Base-by-base conservation (phyloP, 2,329 filamentous ascomycete species). In the Alternaria sp. region DNA sequence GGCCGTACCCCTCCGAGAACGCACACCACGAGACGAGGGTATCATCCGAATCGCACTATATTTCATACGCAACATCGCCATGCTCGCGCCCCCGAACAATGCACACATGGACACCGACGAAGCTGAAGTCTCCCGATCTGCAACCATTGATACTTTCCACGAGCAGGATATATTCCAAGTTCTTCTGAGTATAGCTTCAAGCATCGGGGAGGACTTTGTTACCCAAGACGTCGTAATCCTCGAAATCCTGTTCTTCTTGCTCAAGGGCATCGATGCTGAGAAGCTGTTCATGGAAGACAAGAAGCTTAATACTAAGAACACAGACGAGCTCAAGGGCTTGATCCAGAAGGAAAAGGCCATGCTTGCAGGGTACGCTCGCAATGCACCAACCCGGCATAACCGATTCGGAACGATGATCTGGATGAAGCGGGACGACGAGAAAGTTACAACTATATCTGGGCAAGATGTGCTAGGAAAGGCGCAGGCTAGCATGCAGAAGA, bases 341-440 rank as follows among this genome's bases (percentile, higher is more conserved):
- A 88, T 97, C 79, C 88, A 87, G 57, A 93, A 96, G 74, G 96
- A 99, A 80, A 89, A 90, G 3, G 88, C 90, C n/a, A 92, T 97
- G 89, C 85, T 93, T 58, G 89, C 90, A 71, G 87, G 90, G 52
- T 91, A 93, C 72, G 90, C 91, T 57, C 90, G 89, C 70, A 90
- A 90, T 74, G 92, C 91, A 3, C 92, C 94, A 0, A 94, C 93
- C 4, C 86, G 96, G 51, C 96, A 99, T 79, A 97, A 94, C 71
- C 88, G 96, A 32, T 99, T 98, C 74, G 96, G 96, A 3, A 97
- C 94, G 11, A 98, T 98, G 92, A 89, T 97, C 32, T 98, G 95
- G 94, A 89, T 99, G 40, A 93, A 97, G 81, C 86, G 94, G 59
- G 91, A 93, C 52, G 91, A 94, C 70, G 89, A 91, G 54, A 94